Percentiles rank a stretch among this genome's conserved stretches.
phyloP scores from a whole-genome alignment of 139 green algal genomes.

The Coelastrella sp. region DNA sequence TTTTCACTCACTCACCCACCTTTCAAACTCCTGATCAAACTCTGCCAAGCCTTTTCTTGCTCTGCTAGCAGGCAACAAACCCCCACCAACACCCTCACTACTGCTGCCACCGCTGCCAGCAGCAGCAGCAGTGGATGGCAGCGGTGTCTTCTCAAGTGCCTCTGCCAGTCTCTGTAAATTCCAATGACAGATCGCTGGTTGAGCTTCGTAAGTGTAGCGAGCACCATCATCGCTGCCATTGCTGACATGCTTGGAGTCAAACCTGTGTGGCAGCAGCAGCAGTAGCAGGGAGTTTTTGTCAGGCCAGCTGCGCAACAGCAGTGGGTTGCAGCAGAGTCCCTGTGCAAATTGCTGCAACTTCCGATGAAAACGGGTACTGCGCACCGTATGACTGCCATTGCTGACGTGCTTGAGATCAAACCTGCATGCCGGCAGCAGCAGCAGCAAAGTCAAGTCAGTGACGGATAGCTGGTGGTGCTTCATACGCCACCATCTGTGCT shows the following conservation, averaged over 20 bases:
- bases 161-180: conserved; percentile 70
- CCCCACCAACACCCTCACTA: neutral
- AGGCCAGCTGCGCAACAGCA: too few relatives aligned
- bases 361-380: too few relatives aligned
- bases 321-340: too few relatives aligned
- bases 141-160: conserved; percentile 44
- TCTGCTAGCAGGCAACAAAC: conserved; percentile 43
- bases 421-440: too few relatives aligned
- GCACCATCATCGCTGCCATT: conserved; percentile 75
- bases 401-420: too few relatives aligned
- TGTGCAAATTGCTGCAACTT: too few relatives aligned
- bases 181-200: conserved; percentile 53
- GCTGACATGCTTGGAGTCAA: conserved; percentile 62
- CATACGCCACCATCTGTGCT: too few relatives aligned
- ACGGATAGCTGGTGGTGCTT: too few relatives aligned
- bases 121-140: neutral
- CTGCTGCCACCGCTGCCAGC: neutral
- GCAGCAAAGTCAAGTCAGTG: too few relatives aligned
- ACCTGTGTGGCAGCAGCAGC: neutral
- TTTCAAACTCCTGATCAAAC: conserved; percentile 52
- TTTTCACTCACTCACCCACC: conserved; percentile 17
- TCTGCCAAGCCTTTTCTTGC: conserved; percentile 41
- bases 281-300: neutral
- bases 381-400: too few relatives aligned
- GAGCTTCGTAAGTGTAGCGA: conserved; percentile 61